Percentiles rank a stretch among this genome's conserved stretches.
Evolutionary conservation across 2,329 filamentous ascomycete species (phyloP).

Genomic region (Knoxdaviesia proteae): DNA sequence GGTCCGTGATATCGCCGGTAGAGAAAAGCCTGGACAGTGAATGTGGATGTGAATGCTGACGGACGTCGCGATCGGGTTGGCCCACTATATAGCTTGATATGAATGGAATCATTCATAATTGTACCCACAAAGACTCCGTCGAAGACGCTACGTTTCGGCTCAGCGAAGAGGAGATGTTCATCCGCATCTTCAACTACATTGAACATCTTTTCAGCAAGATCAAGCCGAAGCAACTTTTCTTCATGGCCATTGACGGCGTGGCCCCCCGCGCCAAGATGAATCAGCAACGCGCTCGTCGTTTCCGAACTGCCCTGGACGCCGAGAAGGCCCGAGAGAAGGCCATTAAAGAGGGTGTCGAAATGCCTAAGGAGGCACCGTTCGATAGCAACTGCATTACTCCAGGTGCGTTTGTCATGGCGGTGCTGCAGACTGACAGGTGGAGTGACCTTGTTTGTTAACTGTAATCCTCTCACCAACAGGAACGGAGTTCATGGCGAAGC

Average conservation of each 20-base stretch:
- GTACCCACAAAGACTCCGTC: slow-evolving; percentile 79
- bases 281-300: slow-evolving; percentile 86
- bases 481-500: slow-evolving; percentile 93
- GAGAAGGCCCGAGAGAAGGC: slow-evolving; percentile 87
- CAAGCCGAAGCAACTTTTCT: slow-evolving; percentile 94
- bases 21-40: too few species aligned
- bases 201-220: slow-evolving; percentile 98
- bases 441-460: too few species aligned
- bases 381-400: slow-evolving; percentile 99
- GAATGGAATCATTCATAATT: slow-evolving; percentile 99
- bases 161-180: slow-evolving; percentile 98
- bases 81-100: slow-evolving; percentile 49
- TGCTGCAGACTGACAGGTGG: slow-evolving; percentile 3
- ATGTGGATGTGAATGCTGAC: too few species aligned
- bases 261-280: slow-evolving; percentile 99
- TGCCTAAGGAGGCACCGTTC: slow-evolving; percentile 89
- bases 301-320: slow-evolving; percentile 79
- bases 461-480: slow-evolving; percentile 12
- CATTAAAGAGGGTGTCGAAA: slow-evolving; percentile 66
- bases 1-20: too few species aligned
- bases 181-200: slow-evolving; percentile 99
- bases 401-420: slow-evolving; percentile 20
- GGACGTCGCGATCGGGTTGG: too few species aligned
- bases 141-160: slow-evolving; percentile 82
- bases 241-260: slow-evolving; percentile 98